Percentiles rank a stretch among this genome's conserved stretches.
Conservation (phyloP, 2,329 filamentous ascomycete genomes). For the Pyricularia pennisetigena region DNA sequence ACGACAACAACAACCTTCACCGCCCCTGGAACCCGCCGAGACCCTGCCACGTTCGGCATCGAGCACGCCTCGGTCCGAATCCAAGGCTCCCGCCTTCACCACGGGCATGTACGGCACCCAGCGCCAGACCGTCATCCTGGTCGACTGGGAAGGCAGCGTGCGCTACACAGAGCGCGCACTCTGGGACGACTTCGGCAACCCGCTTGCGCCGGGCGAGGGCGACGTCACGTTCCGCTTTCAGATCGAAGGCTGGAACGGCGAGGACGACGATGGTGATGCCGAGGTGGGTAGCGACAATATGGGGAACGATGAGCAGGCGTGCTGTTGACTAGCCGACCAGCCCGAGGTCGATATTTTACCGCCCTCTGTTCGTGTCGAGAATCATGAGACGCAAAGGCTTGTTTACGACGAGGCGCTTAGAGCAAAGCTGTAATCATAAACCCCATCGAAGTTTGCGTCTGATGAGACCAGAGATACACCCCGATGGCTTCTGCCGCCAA, state of each 20-base stretch:
- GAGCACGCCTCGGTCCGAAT: not conserved
- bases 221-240: constrained; percentile 46
- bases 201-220: constrained; percentile 40
- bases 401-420: not conserved
- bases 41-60: not conserved
- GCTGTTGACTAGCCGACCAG: constrained; percentile 1
- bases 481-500: not conserved
- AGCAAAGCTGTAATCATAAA: not conserved
- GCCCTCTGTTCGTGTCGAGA: not conserved
- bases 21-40: not conserved
- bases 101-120: constrained; percentile 56
- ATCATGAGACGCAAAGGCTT: not conserved
- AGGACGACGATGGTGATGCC: not conserved
- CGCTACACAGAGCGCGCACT: constrained; percentile 49
- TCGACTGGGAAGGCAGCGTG: constrained; percentile 54
- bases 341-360: not conserved
- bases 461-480: not conserved
- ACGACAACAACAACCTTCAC: not conserved
- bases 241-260: constrained; percentile 41
- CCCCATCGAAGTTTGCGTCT: not conserved
- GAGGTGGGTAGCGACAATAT: not conserved
- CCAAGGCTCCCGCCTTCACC: constrained; percentile 26
- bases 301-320: not conserved
- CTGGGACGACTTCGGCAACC: constrained; percentile 47
- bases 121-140: constrained; percentile 50